Percentiles rank a stretch among this genome's conserved stretches.
Evolutionary conservation across 306 rosid genomes (phyloP).

Genomic region (Cajanus cajan): DNA sequence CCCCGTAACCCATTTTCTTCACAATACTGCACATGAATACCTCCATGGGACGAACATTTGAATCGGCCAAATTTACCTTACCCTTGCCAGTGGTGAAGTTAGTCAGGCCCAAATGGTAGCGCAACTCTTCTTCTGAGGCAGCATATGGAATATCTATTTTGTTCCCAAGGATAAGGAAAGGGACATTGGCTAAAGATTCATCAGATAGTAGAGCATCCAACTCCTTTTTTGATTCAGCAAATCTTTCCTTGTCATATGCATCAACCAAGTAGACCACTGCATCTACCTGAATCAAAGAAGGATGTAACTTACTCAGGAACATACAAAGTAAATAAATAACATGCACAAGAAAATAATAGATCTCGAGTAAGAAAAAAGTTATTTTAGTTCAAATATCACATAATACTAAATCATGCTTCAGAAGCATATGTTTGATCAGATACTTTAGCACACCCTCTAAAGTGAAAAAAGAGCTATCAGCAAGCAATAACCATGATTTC

Average conservation of each 20-base stretch:
- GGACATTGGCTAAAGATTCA: slow-evolving; percentile 69
- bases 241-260: slow-evolving; percentile 81
- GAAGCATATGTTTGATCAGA: slow-evolving; percentile 8
- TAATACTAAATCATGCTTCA: neutral
- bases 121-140: slow-evolving; percentile 83
- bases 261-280: slow-evolving; percentile 84
- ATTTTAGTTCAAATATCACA: neutral
- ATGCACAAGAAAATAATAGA: neutral
- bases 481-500: slow-evolving; percentile 33
- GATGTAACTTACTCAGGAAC: neutral
- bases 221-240: slow-evolving; percentile 78
- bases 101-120: slow-evolving; percentile 66
- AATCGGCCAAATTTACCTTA: slow-evolving; percentile 66
- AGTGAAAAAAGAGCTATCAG: slow-evolving; percentile 42
- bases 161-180: slow-evolving; percentile 84
- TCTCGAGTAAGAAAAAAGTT: neutral
- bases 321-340: neutral
- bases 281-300: slow-evolving; percentile 60
- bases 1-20: slow-evolving; percentile 92
- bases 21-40: slow-evolving; percentile 95
- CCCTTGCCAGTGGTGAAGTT: slow-evolving; percentile 95
- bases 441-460: slow-evolving; percentile 42
- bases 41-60: slow-evolving; percentile 78
- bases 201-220: slow-evolving; percentile 81
- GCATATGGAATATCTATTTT: slow-evolving; percentile 85